Conservation (phyloP, 176 grass and related monocot genomes). For the Avena insularis region DNA sequence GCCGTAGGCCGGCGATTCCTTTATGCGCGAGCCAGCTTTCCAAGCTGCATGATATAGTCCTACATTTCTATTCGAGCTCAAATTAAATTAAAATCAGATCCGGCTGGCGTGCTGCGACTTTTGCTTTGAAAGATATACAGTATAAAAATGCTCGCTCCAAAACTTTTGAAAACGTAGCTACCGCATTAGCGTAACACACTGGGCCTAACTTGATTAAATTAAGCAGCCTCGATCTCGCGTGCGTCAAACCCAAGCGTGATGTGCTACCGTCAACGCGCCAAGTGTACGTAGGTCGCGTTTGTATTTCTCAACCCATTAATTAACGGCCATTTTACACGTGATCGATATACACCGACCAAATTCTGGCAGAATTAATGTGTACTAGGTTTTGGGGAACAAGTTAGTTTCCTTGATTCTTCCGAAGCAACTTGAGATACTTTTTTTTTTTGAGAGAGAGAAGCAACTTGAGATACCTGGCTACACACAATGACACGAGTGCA, state of each 20-base stretch:
- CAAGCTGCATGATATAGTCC: neutral
- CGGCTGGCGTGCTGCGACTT: constrained; percentile 7
- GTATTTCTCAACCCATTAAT: neutral
- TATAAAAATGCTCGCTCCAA: constrained; percentile 35
- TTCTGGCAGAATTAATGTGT: neutral
- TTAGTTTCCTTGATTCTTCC: too few relatives aligned
- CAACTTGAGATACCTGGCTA: too few relatives aligned
- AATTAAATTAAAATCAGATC: constrained; percentile 14
- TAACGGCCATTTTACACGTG: neutral
- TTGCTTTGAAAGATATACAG: neutral
- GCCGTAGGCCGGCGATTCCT: neutral
- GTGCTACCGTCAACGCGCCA: neutral
- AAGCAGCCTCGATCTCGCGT: neutral
- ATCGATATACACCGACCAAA: neutral
- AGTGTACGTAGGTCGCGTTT: neutral
- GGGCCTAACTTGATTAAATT: neutral
- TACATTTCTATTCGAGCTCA: neutral
- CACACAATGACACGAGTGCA: too few relatives aligned
- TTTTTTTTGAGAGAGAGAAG: too few relatives aligned
- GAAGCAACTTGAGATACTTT: too few relatives aligned
- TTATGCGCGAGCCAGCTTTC: neutral
- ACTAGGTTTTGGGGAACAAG: neutral
- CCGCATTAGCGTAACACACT: constrained; percentile 41
- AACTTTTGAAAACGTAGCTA: constrained; percentile 37
- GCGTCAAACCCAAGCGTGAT: constrained; percentile 20